Conservation (phyloP, 306 rosid genomes). For the Cicer judaicum region DNA sequence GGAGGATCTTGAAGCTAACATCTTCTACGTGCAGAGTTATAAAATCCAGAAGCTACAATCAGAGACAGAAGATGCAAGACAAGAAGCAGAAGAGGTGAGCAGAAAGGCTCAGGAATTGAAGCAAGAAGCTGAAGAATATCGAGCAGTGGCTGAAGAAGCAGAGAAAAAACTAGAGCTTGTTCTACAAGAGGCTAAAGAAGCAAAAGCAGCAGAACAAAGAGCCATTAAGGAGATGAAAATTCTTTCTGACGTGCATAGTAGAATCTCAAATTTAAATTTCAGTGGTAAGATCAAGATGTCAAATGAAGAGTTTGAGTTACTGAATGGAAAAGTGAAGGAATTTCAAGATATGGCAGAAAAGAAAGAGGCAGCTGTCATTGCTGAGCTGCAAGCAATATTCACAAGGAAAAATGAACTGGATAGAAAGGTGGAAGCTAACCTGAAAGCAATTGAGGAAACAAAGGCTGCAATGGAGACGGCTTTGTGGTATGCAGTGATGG, state of each 20-base stretch:
- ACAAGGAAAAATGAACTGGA: slow-evolving; percentile 56
- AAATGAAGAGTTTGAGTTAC: slow-evolving; percentile 53
- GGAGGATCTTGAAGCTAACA: slow-evolving; percentile 35
- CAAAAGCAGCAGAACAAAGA: slow-evolving; percentile 64
- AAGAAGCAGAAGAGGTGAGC: slow-evolving; percentile 64
- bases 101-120: slow-evolving; percentile 52
- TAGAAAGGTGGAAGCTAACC: slow-evolving; percentile 61
- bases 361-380: slow-evolving; percentile 57
- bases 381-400: slow-evolving; percentile 50
- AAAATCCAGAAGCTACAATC: slow-evolving; percentile 47
- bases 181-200: slow-evolving; percentile 61
- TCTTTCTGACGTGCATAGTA: slow-evolving; percentile 44
- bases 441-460: slow-evolving; percentile 72
- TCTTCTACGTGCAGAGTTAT: slow-evolving; percentile 40
- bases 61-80: slow-evolving; percentile 54
- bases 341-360: slow-evolving; percentile 55
- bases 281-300: slow-evolving; percentile 56
- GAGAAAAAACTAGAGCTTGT: slow-evolving; percentile 55
- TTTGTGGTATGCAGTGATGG: slow-evolving; percentile 67
- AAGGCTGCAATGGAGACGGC: slow-evolving; percentile 69
- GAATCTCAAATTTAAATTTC: slow-evolving; percentile 36
- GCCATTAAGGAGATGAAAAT: slow-evolving; percentile 60
- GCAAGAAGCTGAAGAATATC: slow-evolving; percentile 55
- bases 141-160: slow-evolving; percentile 51
- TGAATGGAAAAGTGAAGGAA: slow-evolving; percentile 58